phyloP scores from a whole-genome alignment of 768 basidiomycete species.

The Panellus pusillus region DNA sequence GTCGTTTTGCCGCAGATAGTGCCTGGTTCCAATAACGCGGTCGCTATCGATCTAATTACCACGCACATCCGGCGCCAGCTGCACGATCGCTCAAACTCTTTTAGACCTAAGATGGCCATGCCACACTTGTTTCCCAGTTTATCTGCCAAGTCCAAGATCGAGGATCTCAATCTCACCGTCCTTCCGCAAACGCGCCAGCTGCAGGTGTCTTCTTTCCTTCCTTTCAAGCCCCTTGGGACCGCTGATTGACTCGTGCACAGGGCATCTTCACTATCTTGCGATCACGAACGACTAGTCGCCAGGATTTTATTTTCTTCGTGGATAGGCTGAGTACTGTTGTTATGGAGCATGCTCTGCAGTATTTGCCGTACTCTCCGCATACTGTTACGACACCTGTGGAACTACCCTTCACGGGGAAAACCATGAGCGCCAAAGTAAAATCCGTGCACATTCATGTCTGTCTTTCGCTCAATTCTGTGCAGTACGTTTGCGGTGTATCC shows the following conservation, averaged over 20 bases:
- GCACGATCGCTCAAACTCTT: conserved; percentile 69
- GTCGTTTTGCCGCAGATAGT: conserved; percentile 66
- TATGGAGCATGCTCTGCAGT: conserved; percentile 80
- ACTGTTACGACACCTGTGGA: conserved; percentile 69
- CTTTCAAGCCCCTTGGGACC: background rate
- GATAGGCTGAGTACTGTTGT: conserved; percentile 85
- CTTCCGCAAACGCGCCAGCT: conserved; percentile 81
- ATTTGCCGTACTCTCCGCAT: conserved; percentile 69
- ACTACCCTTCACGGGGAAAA: conserved; percentile 56
- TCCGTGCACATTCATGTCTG: background rate
- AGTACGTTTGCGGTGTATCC: conserved; percentile 85
- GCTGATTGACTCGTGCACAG: conserved; percentile 36
- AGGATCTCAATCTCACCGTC: conserved; percentile 58
- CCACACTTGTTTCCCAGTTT: conserved; percentile 40
- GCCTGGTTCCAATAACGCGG: conserved; percentile 86
- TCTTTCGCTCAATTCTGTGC: conserved; percentile 1
- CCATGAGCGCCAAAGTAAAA: conserved; percentile 58
- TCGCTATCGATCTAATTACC: conserved; percentile 91
- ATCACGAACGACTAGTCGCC: conserved; percentile 63
- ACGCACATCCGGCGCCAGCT: conserved; percentile 88
- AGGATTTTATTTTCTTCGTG: conserved; percentile 92
- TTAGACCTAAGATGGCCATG: conserved; percentile 73
- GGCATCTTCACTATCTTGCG: conserved; percentile 89
- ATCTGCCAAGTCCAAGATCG: conserved; percentile 38
- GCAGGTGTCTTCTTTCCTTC: conserved; percentile 44